phyloP scores from a whole-genome alignment of 352 stramenopile genomes.

The Phytopythium kandeliae region DNA sequence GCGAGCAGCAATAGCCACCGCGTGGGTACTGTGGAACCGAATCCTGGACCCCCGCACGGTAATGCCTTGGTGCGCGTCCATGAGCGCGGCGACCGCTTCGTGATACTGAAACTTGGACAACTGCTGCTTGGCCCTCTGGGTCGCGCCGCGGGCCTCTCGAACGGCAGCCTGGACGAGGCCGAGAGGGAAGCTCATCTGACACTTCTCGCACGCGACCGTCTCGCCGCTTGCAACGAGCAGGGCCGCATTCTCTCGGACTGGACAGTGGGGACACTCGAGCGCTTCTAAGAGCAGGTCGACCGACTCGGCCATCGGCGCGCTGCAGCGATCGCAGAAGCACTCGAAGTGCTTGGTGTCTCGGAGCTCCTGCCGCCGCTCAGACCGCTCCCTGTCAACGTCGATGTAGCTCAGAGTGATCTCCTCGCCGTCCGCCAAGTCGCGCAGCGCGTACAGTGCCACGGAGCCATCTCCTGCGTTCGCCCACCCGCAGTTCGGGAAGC shows the following conservation, averaged over 20 bases:
- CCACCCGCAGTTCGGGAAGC: constrained; percentile 40
- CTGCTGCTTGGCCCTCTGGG: constrained; percentile 22
- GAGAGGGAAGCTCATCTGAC: constrained; percentile 14
- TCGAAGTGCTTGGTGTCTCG: constrained; percentile 43
- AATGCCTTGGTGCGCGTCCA: constrained; percentile 11
- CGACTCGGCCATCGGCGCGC: constrained; percentile 20
- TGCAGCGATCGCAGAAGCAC: constrained; percentile 37
- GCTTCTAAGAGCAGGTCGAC: constrained; percentile 31
- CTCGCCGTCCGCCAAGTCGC: constrained; percentile 30
- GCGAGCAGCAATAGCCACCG: constrained; percentile 20
- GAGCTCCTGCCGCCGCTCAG: constrained; percentile 25
- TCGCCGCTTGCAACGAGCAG: constrained; percentile 18
- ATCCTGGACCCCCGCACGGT: constrained; percentile 18
- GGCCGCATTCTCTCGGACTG: constrained; percentile 6
- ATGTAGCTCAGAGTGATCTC: constrained; percentile 51
- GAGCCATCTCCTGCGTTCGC: constrained; percentile 32
- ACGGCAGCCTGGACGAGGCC: constrained; percentile 12
- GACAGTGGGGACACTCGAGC: constrained; percentile 26
- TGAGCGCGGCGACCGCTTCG: constrained; percentile 18
- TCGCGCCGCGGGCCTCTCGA: constrained; percentile 5
- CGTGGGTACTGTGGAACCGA: constrained; percentile 26
- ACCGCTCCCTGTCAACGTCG: constrained; percentile 32
- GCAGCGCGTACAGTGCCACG: constrained; percentile 27
- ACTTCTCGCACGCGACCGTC: constrained; percentile 20
- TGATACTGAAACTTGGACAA: constrained; percentile 25